These are phyloP conservation scores for Cornus florida DNA, from an alignment of 148 eudicot species.

Conservation along the genomic window DNA sequence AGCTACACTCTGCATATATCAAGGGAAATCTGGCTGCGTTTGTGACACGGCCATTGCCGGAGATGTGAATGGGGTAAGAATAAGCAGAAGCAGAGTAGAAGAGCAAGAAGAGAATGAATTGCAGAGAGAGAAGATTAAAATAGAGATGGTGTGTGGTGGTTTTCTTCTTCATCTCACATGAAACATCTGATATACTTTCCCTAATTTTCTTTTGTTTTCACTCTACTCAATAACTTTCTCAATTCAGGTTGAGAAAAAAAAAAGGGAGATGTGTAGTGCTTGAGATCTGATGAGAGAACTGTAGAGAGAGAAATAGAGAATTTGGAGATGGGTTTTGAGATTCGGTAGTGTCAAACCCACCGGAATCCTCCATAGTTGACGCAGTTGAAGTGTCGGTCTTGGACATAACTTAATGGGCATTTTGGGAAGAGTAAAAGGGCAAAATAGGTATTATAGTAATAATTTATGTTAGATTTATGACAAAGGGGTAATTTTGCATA, in stretches of 20 bases:
- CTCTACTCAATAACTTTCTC: neutral
- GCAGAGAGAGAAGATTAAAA: neutral
- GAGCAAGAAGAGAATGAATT: neutral
- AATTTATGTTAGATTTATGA: too few species aligned
- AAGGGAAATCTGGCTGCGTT: too few species aligned
- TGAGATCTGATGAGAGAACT: slow-evolving; percentile 24
- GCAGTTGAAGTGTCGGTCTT: too few species aligned
- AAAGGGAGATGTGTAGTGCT: neutral
- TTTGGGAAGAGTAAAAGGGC: too few species aligned
- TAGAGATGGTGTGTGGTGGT: slow-evolving; percentile 1
- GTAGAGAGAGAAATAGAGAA: neutral
- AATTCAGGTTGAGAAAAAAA: neutral
- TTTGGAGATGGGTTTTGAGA: neutral
- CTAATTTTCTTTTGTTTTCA: neutral
- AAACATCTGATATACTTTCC: slow-evolving; percentile 27
- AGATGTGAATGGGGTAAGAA: neutral
- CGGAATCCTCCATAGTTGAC: too few species aligned
- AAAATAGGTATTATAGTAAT: too few species aligned
- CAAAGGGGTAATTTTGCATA: too few species aligned
- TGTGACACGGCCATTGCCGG: slow-evolving; percentile 33
- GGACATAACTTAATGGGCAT: too few species aligned
- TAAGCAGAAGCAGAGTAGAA: neutral
- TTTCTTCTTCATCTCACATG: slow-evolving; percentile 43
- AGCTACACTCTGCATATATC: too few species aligned
- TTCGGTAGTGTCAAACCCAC: slow-evolving; percentile 23